Evolutionary conservation across 768 basidiomycete species (phyloP).

Genomic region (Sistotremastrum niveocremeum): DNA sequence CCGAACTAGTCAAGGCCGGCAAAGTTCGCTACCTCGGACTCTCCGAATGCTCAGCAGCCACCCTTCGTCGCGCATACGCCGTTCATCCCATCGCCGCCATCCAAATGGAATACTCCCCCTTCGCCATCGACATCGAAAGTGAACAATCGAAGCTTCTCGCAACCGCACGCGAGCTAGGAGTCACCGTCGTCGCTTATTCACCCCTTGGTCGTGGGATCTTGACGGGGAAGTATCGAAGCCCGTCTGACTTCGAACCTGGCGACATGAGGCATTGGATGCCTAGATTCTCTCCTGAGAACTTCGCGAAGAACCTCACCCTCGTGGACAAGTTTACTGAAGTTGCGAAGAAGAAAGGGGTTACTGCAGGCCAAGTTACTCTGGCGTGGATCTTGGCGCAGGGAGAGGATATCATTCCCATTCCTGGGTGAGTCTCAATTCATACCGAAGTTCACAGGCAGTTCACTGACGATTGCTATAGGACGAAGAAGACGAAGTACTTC

Average conservation of each 20-base stretch:
- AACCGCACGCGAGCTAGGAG: slow-evolving; percentile 17
- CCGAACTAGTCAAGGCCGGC: slow-evolving; percentile 19
- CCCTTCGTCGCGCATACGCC: slow-evolving; percentile 20
- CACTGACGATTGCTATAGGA: slow-evolving; percentile 4
- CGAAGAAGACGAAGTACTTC: slow-evolving; percentile 5
- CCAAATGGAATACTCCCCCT: slow-evolving; percentile 20
- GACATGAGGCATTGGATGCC: slow-evolving; percentile 19
- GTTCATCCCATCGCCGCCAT: slow-evolving; percentile 20
- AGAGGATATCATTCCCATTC: slow-evolving; percentile 14
- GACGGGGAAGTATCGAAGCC: slow-evolving; percentile 14
- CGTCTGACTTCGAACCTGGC: slow-evolving; percentile 14
- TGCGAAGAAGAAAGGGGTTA: slow-evolving; percentile 18
- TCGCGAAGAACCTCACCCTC: slow-evolving; percentile 21
- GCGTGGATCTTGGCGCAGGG: slow-evolving; percentile 17
- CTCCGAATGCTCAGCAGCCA: slow-evolving; percentile 20
- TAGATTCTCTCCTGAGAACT: slow-evolving; percentile 19
- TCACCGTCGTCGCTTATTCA: slow-evolving; percentile 20
- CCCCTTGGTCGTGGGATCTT: slow-evolving; percentile 25
- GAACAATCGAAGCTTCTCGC: slow-evolving; percentile 14
- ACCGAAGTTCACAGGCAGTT: background rate
- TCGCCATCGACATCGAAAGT: slow-evolving; percentile 15
- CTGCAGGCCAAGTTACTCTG: slow-evolving; percentile 17
- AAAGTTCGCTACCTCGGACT: slow-evolving; percentile 25
- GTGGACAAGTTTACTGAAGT: slow-evolving; percentile 20
- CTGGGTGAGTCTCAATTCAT: slow-evolving; percentile 7